A percentile compares a stretch with the other conserved stretches of the same genome.
phyloP scores from a whole-genome alignment of 2,329 filamentous ascomycete genomes.

The Samsoniella hepiali region DNA sequence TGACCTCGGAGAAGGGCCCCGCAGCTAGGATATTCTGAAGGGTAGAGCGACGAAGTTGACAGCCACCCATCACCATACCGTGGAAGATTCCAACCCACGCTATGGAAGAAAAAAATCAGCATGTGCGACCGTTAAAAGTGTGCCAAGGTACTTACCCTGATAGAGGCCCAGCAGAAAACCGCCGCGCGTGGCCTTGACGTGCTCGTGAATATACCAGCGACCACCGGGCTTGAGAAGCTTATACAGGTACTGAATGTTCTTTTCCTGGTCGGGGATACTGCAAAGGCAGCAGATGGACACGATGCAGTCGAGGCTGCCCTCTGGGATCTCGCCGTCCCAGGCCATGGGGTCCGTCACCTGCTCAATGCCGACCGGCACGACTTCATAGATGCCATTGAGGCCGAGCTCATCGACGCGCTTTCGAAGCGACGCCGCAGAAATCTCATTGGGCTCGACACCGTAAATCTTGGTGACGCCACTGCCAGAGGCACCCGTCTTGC shows the following conservation, averaged over 20 bases:
- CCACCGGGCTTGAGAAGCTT: constrained; percentile 58
- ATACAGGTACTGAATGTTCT: constrained; percentile 55
- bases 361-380: constrained; percentile 62
- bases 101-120: constrained; percentile 24
- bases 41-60: constrained; percentile 49
- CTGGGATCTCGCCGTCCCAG: constrained; percentile 46
- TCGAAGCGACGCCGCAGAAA: constrained; percentile 48
- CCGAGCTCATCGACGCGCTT: constrained; percentile 48
- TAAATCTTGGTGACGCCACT: constrained; percentile 48
- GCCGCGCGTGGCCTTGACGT: constrained; percentile 44
- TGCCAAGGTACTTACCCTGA: constrained; percentile 43
- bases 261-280: constrained; percentile 58
- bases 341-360: constrained; percentile 42
- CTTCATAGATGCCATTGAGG: constrained; percentile 55
- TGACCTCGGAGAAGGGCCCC: constrained; percentile 49
- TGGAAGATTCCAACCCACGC: constrained; percentile 51
- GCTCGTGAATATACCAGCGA: constrained; percentile 61
- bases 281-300: constrained; percentile 61
- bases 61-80: constrained; percentile 51
- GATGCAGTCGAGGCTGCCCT: constrained; percentile 55
- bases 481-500: constrained; percentile 30
- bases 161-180: constrained; percentile 44
- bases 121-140: not conserved
- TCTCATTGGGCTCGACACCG: constrained; percentile 61
- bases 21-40: constrained; percentile 44